phyloP scores from a whole-genome alignment of 2,329 filamentous ascomycete species.

The Aspergillus sp. region DNA sequence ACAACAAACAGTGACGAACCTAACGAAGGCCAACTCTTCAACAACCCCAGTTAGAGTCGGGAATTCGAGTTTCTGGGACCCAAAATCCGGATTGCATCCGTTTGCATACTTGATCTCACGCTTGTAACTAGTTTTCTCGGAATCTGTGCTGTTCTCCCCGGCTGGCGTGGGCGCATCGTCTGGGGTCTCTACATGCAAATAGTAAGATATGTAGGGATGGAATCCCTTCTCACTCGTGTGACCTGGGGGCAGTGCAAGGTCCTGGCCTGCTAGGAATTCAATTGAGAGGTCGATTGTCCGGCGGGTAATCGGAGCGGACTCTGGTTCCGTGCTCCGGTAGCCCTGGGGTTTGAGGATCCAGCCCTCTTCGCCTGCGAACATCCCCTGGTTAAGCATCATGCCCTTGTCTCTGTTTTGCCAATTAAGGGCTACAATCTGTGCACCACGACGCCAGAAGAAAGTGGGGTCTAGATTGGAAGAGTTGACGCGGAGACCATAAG shows the following conservation, averaged over 20 bases:
- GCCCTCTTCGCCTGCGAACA: constrained; percentile 79
- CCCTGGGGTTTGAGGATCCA: constrained; percentile 83
- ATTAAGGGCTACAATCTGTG: constrained; percentile 89
- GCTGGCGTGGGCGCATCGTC: constrained; percentile 48
- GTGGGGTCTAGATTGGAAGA: constrained; percentile 86
- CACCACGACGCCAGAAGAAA: constrained; percentile 82
- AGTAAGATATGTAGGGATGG: constrained; percentile 73
- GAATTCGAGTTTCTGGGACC: constrained; percentile 60
- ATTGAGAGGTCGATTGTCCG: constrained; percentile 67
- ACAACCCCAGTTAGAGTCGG: constrained; percentile 56
- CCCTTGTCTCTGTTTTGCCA: constrained; percentile 90
- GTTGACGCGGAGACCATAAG: constrained; percentile 74
- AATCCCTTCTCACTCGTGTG: constrained; percentile 59
- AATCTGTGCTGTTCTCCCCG: constrained; percentile 48
- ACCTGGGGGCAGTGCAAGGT: constrained; percentile 65
- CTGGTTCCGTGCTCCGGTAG: constrained; percentile 54
- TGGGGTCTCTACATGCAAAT: constrained; percentile 75
- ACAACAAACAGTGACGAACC: constrained; percentile 47
- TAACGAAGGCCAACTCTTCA: constrained; percentile 70
- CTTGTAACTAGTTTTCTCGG: constrained; percentile 53
- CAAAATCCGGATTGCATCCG: constrained; percentile 66
- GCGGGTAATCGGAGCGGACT: constrained; percentile 43
- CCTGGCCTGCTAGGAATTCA: constrained; percentile 73
- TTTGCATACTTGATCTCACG: constrained; percentile 56
- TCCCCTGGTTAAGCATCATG: constrained; percentile 94